phyloP scores from a whole-genome alignment of 179 eudicot genomes.

The Gypsophila paniculata region DNA sequence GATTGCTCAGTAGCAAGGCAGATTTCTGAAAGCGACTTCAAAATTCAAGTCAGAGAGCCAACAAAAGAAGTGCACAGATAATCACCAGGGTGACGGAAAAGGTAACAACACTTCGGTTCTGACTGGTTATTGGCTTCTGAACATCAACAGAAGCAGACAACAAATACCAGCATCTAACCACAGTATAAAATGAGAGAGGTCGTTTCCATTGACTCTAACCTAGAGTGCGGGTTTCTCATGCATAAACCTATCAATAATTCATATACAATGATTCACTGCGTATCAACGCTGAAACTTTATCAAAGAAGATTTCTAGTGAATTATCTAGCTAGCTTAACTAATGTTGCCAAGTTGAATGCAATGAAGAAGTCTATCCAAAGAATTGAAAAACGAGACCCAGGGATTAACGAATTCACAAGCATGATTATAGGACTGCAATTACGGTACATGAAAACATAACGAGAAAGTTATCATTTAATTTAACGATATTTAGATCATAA shows the following conservation, averaged over 20 bases:
- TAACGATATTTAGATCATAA: too few species aligned
- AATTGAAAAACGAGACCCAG: too few species aligned
- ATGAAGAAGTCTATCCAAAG: background rate
- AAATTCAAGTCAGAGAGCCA: background rate
- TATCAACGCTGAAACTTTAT: too few species aligned
- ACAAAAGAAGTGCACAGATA: background rate
- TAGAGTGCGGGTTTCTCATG: background rate
- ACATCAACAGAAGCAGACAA: background rate
- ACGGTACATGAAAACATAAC: background rate
- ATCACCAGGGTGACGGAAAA: background rate
- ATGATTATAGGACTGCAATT: too few species aligned
- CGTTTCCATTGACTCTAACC: background rate
- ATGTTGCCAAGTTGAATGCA: background rate
- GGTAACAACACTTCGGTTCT: background rate
- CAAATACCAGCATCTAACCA: background rate
- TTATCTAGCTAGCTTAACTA: too few species aligned
- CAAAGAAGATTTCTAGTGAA: background rate
- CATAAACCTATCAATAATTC: background rate
- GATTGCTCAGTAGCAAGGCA: background rate
- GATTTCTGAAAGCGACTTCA: constrained; percentile 4
- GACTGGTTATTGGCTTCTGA: background rate
- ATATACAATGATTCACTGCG: too few species aligned
- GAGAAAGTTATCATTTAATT: too few species aligned
- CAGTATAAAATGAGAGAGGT: background rate
- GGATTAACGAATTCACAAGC: too few species aligned